Base-by-base conservation (phyloP, 805 yeast species). In the Barnettozyma botsteinii region DNA sequence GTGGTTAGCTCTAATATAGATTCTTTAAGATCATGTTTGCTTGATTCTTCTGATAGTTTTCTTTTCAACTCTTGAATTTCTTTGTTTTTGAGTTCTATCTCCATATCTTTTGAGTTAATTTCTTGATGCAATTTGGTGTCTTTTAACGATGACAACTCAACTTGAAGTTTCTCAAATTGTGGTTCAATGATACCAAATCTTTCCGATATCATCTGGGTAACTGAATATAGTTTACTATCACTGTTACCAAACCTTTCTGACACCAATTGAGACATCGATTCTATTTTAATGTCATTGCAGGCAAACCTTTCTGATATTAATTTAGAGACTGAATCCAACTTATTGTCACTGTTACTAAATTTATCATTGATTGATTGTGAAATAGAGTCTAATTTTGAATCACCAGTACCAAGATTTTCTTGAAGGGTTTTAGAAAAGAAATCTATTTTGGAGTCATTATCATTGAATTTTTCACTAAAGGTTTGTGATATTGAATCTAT, bases 1-100 rank as follows among this genome's bases (percentile, higher is more conserved):
- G 37, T 44, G 1, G 43, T 37, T 1, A 61, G 45, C 4, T 33
- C 36, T 5, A 39, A 13, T 1, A 61, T 37, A 7, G 49, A 45
- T 4, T 29, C 23, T 0, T 26, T n/a, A 1, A 42, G 12, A 6
- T 32, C 33, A 2, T 24, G 10, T 14, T 40, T 43, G n/a, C 32
- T 6, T 6, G 13, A 14, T 17, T 31, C 34, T 8, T 48, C 51
- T n/a, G 30, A 42, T 12, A 48, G 18, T 27, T 36, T 43, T 7
- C 12, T 27, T 29, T 39, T 52, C 37, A 47, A 41, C 14, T 36
- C 40, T 8, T 29, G 47, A 23, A 50, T 53, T 26, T 44, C 48
- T 21, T 44, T 43, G 30, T 49, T 51, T 25, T 47, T 54, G 24
- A 33, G 19, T 21, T 37, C 42, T 25, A 47, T 30, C 26, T 43